Percentiles rank a stretch among this genome's conserved stretches.
Conservation (phyloP, 2,329 filamentous ascomycete species). For the Dryadomyces quercivorus region DNA sequence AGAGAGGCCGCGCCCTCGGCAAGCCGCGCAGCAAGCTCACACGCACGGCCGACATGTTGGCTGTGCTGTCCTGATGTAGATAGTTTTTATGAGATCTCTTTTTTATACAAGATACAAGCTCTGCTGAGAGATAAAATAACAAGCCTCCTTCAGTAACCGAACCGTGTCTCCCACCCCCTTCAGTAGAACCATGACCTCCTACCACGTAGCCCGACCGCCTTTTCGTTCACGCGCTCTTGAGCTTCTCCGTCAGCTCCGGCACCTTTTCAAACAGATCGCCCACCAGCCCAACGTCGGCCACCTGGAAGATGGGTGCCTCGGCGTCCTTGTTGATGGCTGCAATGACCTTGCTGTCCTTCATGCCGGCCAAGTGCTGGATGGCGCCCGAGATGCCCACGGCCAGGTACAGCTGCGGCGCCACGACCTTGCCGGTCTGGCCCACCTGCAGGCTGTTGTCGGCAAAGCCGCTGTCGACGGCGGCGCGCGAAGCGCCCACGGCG, state of each 20-base stretch:
- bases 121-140: background rate
- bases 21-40: slow-evolving; percentile 69
- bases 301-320: slow-evolving; percentile 96
- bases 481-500: slow-evolving; percentile 89
- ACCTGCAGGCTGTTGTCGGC: slow-evolving; percentile 98
- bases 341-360: slow-evolving; percentile 99
- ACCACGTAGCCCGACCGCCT: background rate
- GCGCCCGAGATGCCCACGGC: slow-evolving; percentile 93
- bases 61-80: slow-evolving; percentile 30
- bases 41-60: slow-evolving; percentile 43
- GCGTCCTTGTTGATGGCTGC: slow-evolving; percentile 96
- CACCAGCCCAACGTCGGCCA: slow-evolving; percentile 90
- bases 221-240: slow-evolving; percentile 42
- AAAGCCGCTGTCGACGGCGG: slow-evolving; percentile 92
- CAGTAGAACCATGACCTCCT: background rate
- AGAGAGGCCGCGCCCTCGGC: slow-evolving; percentile 50
- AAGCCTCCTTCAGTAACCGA: background rate
- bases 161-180: background rate
- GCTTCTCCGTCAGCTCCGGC: slow-evolving; percentile 89
- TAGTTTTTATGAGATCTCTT: no score
- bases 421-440: slow-evolving; percentile 96
- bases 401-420: slow-evolving; percentile 89
- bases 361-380: slow-evolving; percentile 95
- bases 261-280: slow-evolving; percentile 94
- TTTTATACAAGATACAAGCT: background rate